These are phyloP conservation scores for Pseudocercospora cruenta DNA, from an alignment of 2,329 filamentous ascomycete species.

Conservation along the genomic window DNA sequence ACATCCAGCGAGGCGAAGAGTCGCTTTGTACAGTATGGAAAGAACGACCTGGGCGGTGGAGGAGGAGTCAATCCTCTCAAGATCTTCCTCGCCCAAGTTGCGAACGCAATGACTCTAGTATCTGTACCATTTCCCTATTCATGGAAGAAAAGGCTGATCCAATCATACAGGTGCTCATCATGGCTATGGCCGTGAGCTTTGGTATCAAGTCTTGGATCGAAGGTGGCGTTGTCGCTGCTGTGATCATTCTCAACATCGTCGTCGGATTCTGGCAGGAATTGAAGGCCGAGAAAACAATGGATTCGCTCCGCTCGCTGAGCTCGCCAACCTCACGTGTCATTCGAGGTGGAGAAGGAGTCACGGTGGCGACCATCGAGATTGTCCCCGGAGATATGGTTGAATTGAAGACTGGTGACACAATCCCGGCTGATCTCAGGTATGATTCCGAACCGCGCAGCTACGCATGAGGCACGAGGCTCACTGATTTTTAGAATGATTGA, in stretches of 20 bases:
- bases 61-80: slow-evolving; percentile 70
- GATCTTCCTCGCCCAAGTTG: slow-evolving; percentile 70
- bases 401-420: slow-evolving; percentile 51
- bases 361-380: slow-evolving; percentile 46
- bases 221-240: slow-evolving; percentile 61
- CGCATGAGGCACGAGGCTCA: background rate
- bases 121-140: slow-evolving; percentile 1
- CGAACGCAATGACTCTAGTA: slow-evolving; percentile 73
- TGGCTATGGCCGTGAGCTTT: slow-evolving; percentile 53
- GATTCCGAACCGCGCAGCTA: background rate
- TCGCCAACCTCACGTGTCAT: slow-evolving; percentile 50
- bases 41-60: slow-evolving; percentile 72
- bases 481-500: slow-evolving; percentile 41
- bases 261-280: slow-evolving; percentile 58
- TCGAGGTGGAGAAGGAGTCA: slow-evolving; percentile 48
- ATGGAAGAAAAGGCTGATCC: slow-evolving; percentile 16
- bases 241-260: slow-evolving; percentile 62
- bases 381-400: slow-evolving; percentile 53
- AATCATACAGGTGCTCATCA: slow-evolving; percentile 46
- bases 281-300: slow-evolving; percentile 54
- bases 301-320: slow-evolving; percentile 49
- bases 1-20: slow-evolving; percentile 63
- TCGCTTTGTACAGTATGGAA: slow-evolving; percentile 63
- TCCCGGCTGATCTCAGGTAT: slow-evolving; percentile 49
- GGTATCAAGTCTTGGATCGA: slow-evolving; percentile 64